phyloP scores from a whole-genome alignment of 495 filamentous ascomycete genomes.

The Barbatosphaeria neglecta region DNA sequence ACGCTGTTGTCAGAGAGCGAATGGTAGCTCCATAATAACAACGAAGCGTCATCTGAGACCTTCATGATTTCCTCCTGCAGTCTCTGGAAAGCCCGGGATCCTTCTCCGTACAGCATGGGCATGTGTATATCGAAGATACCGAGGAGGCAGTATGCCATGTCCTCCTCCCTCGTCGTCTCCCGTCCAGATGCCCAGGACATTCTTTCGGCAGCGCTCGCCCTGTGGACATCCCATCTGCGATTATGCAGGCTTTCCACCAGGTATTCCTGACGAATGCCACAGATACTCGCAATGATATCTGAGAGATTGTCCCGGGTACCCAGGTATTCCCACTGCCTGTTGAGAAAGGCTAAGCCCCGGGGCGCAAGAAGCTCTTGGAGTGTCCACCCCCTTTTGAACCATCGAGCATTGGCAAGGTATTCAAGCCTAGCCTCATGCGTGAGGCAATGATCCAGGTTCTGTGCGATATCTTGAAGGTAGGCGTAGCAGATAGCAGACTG shows the following conservation, averaged over 20 bases:
- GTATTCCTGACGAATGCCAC: no score
- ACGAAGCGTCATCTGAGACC: background rate
- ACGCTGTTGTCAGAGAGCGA: background rate
- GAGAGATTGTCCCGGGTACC: background rate
- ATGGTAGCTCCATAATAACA: background rate
- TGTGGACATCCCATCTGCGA: background rate
- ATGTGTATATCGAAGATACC: background rate
- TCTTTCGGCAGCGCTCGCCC: slow-evolving; percentile 1
- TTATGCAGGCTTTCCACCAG: background rate
- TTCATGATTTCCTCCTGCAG: background rate
- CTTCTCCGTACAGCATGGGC: background rate
- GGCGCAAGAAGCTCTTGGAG: background rate
- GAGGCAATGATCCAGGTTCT: no score
- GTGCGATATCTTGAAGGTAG: no score
- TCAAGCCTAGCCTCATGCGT: no score
- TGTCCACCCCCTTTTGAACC: background rate
- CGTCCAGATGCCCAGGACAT: slow-evolving; percentile 4
- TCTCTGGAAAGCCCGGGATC: background rate
- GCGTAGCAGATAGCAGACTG: no score
- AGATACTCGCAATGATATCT: background rate
- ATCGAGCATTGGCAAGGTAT: no score
- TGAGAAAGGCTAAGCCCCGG: background rate
- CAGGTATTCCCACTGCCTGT: background rate
- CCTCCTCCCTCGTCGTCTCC: slow-evolving; percentile 4
- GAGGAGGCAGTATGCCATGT: slow-evolving; percentile 2